phyloP scores from a whole-genome alignment of 768 basidiomycete species.

The Termitomyces sp. region DNA sequence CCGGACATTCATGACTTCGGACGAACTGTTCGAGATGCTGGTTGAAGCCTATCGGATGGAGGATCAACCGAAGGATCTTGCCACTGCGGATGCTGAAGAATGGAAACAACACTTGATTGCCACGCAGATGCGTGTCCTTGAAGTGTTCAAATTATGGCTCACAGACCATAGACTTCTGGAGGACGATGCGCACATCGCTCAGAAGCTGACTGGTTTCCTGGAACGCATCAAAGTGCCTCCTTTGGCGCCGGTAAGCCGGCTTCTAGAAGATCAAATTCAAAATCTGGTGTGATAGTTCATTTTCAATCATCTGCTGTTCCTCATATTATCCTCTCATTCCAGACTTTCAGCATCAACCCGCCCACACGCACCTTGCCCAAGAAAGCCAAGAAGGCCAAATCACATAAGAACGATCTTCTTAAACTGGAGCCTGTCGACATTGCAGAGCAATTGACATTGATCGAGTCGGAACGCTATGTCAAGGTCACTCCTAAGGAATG shows the following conservation, averaged over 20 bases:
- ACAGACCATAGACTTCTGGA: slow-evolving; percentile 55
- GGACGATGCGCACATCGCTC: slow-evolving; percentile 59
- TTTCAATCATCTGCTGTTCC: background rate
- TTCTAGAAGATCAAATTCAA: slow-evolving; percentile 47
- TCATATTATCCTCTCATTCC: slow-evolving; percentile 5
- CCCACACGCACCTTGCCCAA: slow-evolving; percentile 20
- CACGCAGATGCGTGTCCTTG: slow-evolving; percentile 56
- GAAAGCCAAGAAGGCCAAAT: slow-evolving; percentile 41
- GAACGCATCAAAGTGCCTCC: slow-evolving; percentile 32
- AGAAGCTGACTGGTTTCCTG: slow-evolving; percentile 52
- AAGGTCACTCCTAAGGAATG: slow-evolving; percentile 74
- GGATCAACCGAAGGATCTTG: slow-evolving; percentile 41
- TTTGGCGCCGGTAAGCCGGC: slow-evolving; percentile 39
- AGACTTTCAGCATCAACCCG: slow-evolving; percentile 38
- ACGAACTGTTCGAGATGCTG: slow-evolving; percentile 64
- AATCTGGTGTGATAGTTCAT: slow-evolving; percentile 38
- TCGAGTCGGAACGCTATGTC: slow-evolving; percentile 64
- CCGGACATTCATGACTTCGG: slow-evolving; percentile 70
- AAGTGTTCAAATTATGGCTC: slow-evolving; percentile 55
- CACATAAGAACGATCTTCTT: slow-evolving; percentile 54
- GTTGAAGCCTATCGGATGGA: slow-evolving; percentile 56
- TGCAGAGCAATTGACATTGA: slow-evolving; percentile 77
- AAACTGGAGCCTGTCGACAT: slow-evolving; percentile 64
- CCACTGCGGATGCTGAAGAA: slow-evolving; percentile 46
- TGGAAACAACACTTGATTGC: slow-evolving; percentile 66